Evolutionary conservation across 2,329 filamentous ascomycete genomes (phyloP).

Genomic region (Furcasterigmium sp.): DNA sequence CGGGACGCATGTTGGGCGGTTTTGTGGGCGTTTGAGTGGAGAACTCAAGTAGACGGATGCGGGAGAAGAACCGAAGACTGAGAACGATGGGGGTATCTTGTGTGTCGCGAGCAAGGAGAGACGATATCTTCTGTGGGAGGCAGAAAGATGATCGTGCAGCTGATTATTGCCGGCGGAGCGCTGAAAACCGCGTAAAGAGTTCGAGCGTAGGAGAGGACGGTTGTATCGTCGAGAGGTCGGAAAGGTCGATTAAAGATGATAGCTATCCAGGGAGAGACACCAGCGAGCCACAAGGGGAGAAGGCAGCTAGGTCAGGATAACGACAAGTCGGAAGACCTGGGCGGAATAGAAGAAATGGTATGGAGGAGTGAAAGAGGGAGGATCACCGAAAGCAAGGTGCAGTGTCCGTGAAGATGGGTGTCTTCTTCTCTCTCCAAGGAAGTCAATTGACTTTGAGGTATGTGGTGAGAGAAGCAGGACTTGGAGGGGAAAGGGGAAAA

Average conservation of each 20-base stretch:
- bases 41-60: conserved; percentile 10
- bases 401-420: neutral
- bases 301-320: neutral
- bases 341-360: too few relatives aligned
- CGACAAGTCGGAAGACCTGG: too few relatives aligned
- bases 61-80: conserved; percentile 10
- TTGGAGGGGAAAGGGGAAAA: conserved; percentile 7
- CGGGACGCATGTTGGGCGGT: conserved; percentile 75
- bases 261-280: conserved; percentile 1
- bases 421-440: neutral
- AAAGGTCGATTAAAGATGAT: conserved; percentile 1
- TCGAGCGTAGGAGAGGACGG: neutral
- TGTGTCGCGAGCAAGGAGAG: conserved; percentile 6
- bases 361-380: too few relatives aligned
- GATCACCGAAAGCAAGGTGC: too few relatives aligned
- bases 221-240: neutral
- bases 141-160: conserved; percentile 1
- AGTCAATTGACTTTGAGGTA: conserved; percentile 3
- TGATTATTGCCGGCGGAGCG: conserved; percentile 8
- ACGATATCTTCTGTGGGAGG: neutral
- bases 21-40: conserved; percentile 10
- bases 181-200: conserved; percentile 2
- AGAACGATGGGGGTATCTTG: conserved; percentile 10
- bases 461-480: neutral
- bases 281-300: neutral